phyloP scores from a whole-genome alignment of 2,329 filamentous ascomycete genomes.

The Clathrospora elynae region DNA sequence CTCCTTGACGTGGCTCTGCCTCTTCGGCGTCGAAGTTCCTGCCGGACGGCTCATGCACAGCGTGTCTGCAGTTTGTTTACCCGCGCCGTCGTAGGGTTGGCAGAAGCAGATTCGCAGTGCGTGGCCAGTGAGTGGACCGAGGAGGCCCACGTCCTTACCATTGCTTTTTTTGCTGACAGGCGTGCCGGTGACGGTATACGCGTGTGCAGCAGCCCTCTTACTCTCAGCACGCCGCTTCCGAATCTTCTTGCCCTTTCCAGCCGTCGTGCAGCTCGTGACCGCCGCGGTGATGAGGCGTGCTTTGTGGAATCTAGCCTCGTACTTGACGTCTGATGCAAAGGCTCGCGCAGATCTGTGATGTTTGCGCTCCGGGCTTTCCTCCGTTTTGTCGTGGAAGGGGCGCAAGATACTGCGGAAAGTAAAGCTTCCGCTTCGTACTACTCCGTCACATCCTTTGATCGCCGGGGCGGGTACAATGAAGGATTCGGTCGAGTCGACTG shows the following conservation, averaged over 20 bases:
- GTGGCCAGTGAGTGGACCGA: slow-evolving; percentile 27
- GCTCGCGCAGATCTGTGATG: slow-evolving; percentile 11
- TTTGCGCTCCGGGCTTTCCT: slow-evolving; percentile 2
- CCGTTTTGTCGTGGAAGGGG: slow-evolving; percentile 6
- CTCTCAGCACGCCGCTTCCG: slow-evolving; percentile 14
- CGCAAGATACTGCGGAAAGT: slow-evolving; percentile 21
- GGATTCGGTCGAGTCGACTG: slow-evolving; percentile 15
- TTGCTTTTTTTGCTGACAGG: slow-evolving; percentile 1
- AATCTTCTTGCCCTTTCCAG: slow-evolving; percentile 16
- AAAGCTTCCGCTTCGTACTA: slow-evolving; percentile 29
- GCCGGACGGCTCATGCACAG: slow-evolving; percentile 6
- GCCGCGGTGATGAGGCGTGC: slow-evolving; percentile 18
- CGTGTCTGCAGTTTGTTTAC: slow-evolving; percentile 8
- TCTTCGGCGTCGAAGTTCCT: slow-evolving; percentile 6
- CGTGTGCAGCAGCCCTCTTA: slow-evolving; percentile 6
- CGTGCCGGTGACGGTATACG: slow-evolving; percentile 3
- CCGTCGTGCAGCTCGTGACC: slow-evolving; percentile 14
- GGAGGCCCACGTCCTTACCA: slow-evolving; percentile 3
- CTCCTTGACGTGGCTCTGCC: slow-evolving; percentile 1
- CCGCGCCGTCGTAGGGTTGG: slow-evolving; percentile 40
- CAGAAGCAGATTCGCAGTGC: slow-evolving; percentile 44
- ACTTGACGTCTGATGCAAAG: slow-evolving; percentile 14
- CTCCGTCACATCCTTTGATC: slow-evolving; percentile 38
- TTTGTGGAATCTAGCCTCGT: slow-evolving; percentile 21
- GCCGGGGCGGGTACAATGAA: slow-evolving; percentile 13